Conservation (phyloP, 2,329 filamentous ascomycete genomes). For the Ophiostoma sp. region DNA sequence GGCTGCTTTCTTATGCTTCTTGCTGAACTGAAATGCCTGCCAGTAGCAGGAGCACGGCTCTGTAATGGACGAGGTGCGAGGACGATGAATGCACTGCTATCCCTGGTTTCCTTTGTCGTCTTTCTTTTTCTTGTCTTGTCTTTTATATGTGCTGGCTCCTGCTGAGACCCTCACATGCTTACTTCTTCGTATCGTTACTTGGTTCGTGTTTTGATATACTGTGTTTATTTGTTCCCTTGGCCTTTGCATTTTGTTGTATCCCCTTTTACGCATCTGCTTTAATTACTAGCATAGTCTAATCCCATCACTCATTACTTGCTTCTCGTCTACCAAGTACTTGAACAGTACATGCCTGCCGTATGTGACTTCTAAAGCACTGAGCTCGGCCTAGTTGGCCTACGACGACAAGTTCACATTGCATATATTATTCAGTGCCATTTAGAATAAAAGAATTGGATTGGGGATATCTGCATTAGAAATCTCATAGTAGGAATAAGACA, state of each 20-base stretch:
- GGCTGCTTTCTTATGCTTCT: not conserved
- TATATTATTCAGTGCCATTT: too few relatives aligned
- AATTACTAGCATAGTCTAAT: constrained; percentile 3
- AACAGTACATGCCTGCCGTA: not conserved
- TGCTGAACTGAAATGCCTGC: not conserved
- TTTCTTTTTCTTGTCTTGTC: not conserved
- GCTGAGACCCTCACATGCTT: not conserved
- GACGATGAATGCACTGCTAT: not conserved
- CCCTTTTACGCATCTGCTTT: not conserved
- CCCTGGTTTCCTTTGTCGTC: not conserved
- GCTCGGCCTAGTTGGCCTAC: too few relatives aligned
- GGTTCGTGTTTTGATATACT: not conserved
- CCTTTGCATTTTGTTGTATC: not conserved
- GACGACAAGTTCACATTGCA: too few relatives aligned
- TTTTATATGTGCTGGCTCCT: not conserved
- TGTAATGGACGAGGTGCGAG: not conserved
- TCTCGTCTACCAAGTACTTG: not conserved
- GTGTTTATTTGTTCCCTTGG: not conserved
- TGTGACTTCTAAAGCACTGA: too few relatives aligned
- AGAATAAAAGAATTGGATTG: constrained; percentile 25
- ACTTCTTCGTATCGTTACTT: not conserved
- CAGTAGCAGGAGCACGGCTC: not conserved
- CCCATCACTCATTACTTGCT: not conserved
- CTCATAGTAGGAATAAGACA: constrained; percentile 42
- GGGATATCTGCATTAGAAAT: constrained; percentile 59